phyloP scores from a whole-genome alignment of 352 stramenopile species.

The Pythium phragmiticola region DNA sequence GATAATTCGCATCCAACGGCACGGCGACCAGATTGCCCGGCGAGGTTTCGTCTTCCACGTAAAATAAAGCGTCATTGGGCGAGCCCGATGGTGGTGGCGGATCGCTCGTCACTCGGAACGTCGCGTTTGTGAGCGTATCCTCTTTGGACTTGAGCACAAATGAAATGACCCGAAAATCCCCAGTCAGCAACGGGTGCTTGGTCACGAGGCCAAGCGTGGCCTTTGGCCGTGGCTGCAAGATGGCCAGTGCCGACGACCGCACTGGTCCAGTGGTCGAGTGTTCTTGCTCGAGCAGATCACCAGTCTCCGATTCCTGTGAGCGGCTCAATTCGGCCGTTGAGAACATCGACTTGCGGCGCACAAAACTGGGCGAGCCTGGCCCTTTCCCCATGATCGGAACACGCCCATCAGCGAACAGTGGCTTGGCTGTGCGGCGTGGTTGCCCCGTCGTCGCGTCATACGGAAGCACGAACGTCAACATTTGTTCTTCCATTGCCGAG shows the following conservation, averaged over 20 bases:
- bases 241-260: slow-evolving; percentile 53
- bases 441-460: slow-evolving; percentile 32
- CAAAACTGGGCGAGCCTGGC: slow-evolving; percentile 80
- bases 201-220: slow-evolving; percentile 56
- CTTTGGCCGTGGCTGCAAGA: slow-evolving; percentile 69
- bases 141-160: slow-evolving; percentile 65
- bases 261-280: slow-evolving; percentile 27
- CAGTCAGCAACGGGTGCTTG: slow-evolving; percentile 52
- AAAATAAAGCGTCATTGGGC: slow-evolving; percentile 58
- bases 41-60: slow-evolving; percentile 31
- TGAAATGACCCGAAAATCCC: slow-evolving; percentile 63
- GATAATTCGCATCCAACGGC: slow-evolving; percentile 42
- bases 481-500: slow-evolving; percentile 31
- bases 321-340: slow-evolving; percentile 41
- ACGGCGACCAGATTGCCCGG: slow-evolving; percentile 38
- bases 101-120: slow-evolving; percentile 52
- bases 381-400: slow-evolving; percentile 85
- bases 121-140: slow-evolving; percentile 60
- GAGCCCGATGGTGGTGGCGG: slow-evolving; percentile 43
- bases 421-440: slow-evolving; percentile 12
- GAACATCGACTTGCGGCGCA: slow-evolving; percentile 77
- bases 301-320: slow-evolving; percentile 22
- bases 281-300: slow-evolving; percentile 42
- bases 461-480: slow-evolving; percentile 61
- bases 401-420: slow-evolving; percentile 55